These are phyloP conservation scores for Caloboletus firmus DNA, from an alignment of 1,284 basidiomycete species.

Conservation along the genomic window DNA sequence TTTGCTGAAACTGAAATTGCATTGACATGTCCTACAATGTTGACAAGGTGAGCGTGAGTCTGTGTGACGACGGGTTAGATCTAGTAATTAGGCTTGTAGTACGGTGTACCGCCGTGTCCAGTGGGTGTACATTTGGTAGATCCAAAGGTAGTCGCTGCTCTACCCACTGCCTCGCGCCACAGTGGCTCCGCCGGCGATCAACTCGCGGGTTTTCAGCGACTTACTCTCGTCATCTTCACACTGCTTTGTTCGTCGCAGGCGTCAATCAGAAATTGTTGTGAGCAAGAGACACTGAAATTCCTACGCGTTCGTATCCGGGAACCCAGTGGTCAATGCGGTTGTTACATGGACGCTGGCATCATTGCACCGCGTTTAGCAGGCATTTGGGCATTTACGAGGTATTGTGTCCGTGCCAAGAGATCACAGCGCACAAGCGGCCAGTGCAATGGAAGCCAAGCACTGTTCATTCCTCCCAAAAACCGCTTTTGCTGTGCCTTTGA, in stretches of 20 bases:
- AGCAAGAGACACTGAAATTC: neutral
- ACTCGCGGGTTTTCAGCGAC: neutral
- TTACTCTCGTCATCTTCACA: neutral
- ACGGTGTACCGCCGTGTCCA: no score
- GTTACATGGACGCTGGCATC: neutral
- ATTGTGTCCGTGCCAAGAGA: constrained; percentile 4
- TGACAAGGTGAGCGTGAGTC: neutral
- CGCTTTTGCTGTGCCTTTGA: constrained; percentile 8
- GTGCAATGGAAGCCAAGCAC: neutral
- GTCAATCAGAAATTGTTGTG: neutral
- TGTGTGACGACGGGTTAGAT: no score
- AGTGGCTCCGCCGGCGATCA: no score
- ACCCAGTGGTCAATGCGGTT: neutral
- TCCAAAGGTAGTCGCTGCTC: no score
- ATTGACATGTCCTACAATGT: neutral
- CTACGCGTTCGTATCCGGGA: neutral
- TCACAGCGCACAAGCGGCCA: neutral
- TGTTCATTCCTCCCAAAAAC: constrained; percentile 1
- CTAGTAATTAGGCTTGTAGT: no score
- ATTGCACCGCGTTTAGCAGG: neutral
- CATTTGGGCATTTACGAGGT: neutral
- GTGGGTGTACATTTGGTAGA: no score
- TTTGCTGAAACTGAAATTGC: neutral
- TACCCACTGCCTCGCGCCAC: neutral
- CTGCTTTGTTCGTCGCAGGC: neutral